Evolutionary conservation across 306 rosid species (phyloP).

Genomic region (Sindora glabra): DNA sequence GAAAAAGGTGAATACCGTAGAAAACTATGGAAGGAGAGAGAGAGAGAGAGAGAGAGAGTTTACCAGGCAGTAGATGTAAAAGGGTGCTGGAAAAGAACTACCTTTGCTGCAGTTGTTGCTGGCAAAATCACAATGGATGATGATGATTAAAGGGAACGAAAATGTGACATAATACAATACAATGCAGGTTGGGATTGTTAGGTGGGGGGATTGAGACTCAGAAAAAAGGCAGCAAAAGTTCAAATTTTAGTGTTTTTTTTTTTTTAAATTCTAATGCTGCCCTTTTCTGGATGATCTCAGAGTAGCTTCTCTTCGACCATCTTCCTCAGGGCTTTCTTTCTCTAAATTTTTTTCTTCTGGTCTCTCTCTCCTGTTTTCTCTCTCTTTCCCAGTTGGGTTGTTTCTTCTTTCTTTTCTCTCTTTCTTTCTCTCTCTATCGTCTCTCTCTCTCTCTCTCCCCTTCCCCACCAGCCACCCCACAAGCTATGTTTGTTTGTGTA

Average conservation of each 20-base stretch:
- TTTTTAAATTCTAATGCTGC: conserved; percentile 37
- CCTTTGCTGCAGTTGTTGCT: neutral
- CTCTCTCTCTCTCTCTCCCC: too few relatives aligned
- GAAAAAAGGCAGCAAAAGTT: conserved; percentile 78
- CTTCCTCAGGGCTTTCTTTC: conserved; percentile 33
- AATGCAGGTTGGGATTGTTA: conserved; percentile 17
- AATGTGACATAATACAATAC: neutral
- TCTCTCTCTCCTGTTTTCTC: too few relatives aligned
- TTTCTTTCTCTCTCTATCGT: conserved; percentile 9
- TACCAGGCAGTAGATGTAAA: conserved; percentile 44
- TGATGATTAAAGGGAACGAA: too few relatives aligned
- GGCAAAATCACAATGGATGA: too few relatives aligned
- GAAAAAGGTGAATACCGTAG: neutral
- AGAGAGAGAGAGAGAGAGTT: conserved; percentile 12
- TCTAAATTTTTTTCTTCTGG: conserved; percentile 1
- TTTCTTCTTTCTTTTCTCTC: too few relatives aligned
- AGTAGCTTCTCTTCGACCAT: conserved; percentile 78
- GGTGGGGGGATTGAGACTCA: conserved; percentile 41
- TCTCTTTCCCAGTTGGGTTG: too few relatives aligned
- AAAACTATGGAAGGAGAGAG: neutral
- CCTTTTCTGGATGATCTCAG: conserved; percentile 81
- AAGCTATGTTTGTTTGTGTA: conserved; percentile 17
- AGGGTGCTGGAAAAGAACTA: conserved; percentile 22
- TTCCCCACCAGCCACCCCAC: conserved; percentile 41
- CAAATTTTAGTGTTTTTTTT: neutral